phyloP scores from a whole-genome alignment of 352 stramenopile species.

The Phytophthora tubulina region DNA sequence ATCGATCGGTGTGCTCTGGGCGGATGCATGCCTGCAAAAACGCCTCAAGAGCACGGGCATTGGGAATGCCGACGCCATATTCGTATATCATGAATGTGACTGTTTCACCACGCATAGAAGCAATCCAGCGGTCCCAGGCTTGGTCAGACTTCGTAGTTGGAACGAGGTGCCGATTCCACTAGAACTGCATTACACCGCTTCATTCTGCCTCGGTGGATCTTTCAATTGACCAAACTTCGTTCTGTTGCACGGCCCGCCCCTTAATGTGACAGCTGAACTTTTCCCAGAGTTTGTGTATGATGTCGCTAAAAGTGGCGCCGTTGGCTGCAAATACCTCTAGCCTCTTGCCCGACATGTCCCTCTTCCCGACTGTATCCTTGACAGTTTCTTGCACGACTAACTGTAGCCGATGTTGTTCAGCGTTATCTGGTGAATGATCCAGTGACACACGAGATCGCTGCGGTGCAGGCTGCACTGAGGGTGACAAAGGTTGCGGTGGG shows the following conservation, averaged over 20 bases:
- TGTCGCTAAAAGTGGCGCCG: neutral
- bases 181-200: conserved; percentile 12
- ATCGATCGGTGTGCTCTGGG: conserved; percentile 15
- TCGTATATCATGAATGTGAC: conserved; percentile 14
- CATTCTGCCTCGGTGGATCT: conserved; percentile 1
- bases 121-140: conserved; percentile 21
- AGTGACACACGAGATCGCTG: conserved; percentile 12
- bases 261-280: neutral
- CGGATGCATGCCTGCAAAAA: conserved; percentile 17
- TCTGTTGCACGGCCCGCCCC: neutral
- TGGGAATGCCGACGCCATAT: conserved; percentile 23
- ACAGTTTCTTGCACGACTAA: neutral
- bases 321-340: conserved; percentile 1
- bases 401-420: conserved; percentile 7
- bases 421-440: neutral
- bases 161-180: conserved; percentile 16
- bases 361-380: neutral
- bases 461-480: neutral
- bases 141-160: conserved; percentile 14
- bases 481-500: neutral
- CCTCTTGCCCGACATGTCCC: neutral
- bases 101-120: conserved; percentile 5
- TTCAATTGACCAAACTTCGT: neutral
- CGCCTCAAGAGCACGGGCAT: conserved; percentile 14
- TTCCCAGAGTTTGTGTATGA: conserved; percentile 1